Base-by-base conservation (phyloP, 2,329 filamentous ascomycete genomes). In the Botrytis cinerea region DNA sequence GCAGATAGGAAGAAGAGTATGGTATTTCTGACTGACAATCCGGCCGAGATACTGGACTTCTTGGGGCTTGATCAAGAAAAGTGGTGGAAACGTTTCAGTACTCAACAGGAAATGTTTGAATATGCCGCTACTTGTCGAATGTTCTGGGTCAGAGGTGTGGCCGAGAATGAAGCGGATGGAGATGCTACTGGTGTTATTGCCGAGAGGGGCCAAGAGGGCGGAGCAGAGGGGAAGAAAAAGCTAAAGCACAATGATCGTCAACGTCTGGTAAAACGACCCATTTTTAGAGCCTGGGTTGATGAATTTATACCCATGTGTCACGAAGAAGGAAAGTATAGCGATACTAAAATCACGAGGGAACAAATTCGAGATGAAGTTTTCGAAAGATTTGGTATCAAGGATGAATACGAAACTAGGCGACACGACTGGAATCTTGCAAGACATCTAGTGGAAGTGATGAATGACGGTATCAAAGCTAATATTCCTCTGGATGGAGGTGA, bases 201-300 rank as follows among this genome's bases (percentile, higher is more conserved):
- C 22, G 77, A 32, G 70, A 57, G 16, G 9, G 80, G 73, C 1
- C 76, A 78, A 64, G 78, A 79, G 57, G 81, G 81, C 12, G 79
- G 79, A 5, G 82, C 82, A 75, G 76, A n/a, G 12, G 77, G 77
- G 2, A 80, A 79, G 75, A 80, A 80, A 70, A 82, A 80, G 60
- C 79, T 87, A 73, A 88, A 85, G 51, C 77, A 84, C 35, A 89
- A 88, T 72, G 90, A 93, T 76, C 85, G 89, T 1, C 84, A 85
- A 35, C 86, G 90, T 3, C 84, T 90, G 82, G 80, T 76, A 0
- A 83, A 84, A 59, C 86, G 92, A 0, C 85, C 86, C 0, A 84
- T 89, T 43, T 94, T 89, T 79, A 83, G 83, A 2, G 80, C 80
- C 9, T 95, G 91, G 86, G 80, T 91, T 7, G 84, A 90, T 1